Evolutionary conservation across 2,329 filamentous ascomycete species (phyloP), one percentile per base, ranked within the genome.

Genomic region (Penicillium sp.): DNA sequence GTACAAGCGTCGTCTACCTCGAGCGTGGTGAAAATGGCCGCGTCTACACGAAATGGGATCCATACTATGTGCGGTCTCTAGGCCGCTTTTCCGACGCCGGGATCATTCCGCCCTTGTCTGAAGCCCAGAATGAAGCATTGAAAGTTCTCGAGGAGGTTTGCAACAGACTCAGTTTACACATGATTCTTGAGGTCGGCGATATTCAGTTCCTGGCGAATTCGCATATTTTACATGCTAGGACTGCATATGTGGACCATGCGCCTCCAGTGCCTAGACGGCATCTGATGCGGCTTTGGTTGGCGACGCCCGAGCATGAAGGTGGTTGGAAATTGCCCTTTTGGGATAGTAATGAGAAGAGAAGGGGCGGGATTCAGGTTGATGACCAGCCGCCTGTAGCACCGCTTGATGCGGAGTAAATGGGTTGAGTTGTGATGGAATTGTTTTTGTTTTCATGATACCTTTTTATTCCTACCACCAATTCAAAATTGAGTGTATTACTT

Each of bases 361-460:
- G 91, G 16, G 90, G 90, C 7, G 91, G 90, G 0, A 89, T 95
- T 60, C 91, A 95, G 75, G 90, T 96, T 2, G 83, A 95, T 70
- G 84, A 95, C 69, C 88, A 81, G 24, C 77, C 87, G 8, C 90
- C 90, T 1, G 83, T 85, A 46, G 88, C 87, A 45, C 86, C 88
- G 7, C 76, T 91, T 49, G 89, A 93, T 76, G 89, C 88, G 0
- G 89, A 93, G 72, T 93, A 82, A 53, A 66, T 23, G 1, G 15
- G 16, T 31, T 21, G 31, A 15, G 31, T 36, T 28, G 24, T 47
- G 34, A 47, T 39, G 24, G 3, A 3, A 3, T 21, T 21, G 18
- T 21, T 21, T 38, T 23, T 23, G 33, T 47, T 21, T 42, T 28
- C 26, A 54, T 51, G 49, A 59, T 59, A 60, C 56, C 50, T 59